Evolutionary conservation across 2,329 filamentous ascomycete species (phyloP).

Genomic region (Stemphylium vesicarium): DNA sequence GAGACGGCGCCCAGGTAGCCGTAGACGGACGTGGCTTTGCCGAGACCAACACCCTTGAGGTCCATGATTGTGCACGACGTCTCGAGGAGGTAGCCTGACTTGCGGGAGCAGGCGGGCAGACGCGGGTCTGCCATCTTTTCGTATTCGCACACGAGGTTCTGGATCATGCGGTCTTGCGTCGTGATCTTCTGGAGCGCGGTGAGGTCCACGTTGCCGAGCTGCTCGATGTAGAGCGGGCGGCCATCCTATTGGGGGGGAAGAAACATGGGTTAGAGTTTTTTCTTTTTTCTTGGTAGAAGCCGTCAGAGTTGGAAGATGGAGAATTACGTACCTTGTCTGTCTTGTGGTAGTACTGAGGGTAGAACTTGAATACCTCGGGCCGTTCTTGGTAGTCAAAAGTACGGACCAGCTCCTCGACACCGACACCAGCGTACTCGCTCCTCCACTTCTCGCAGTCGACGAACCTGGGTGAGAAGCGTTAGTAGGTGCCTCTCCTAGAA

Average conservation of each 20-base stretch:
- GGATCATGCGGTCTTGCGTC: slow-evolving; percentile 88
- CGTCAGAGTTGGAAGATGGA: not conserved
- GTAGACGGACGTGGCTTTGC: slow-evolving; percentile 83
- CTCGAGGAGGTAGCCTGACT: slow-evolving; percentile 86
- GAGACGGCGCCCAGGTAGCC: slow-evolving; percentile 85
- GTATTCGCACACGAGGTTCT: slow-evolving; percentile 97
- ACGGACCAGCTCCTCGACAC: slow-evolving; percentile 78
- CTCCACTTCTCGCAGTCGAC: slow-evolving; percentile 90
- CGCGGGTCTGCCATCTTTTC: slow-evolving; percentile 94
- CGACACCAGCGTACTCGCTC: slow-evolving; percentile 70
- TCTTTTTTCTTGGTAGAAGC: not conserved
- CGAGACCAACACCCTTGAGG: slow-evolving; percentile 88
- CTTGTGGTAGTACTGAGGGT: slow-evolving; percentile 99
- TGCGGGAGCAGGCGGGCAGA: slow-evolving; percentile 93
- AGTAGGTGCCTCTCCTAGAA: too few species aligned
- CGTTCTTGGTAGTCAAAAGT: slow-evolving; percentile 90
- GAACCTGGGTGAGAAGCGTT: slow-evolving; percentile 68
- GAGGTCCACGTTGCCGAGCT: slow-evolving; percentile 91
- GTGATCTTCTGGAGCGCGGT: slow-evolving; percentile 92
- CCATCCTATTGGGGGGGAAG: slow-evolving; percentile 70
- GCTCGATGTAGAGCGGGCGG: slow-evolving; percentile 95
- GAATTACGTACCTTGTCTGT: slow-evolving; percentile 70
- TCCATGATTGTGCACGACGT: slow-evolving; percentile 99
- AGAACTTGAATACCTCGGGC: slow-evolving; percentile 82
- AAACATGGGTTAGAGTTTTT: slow-evolving; percentile 13